phyloP scores from a whole-genome alignment of 2,329 filamentous ascomycete genomes.

The Aspergillus aculeatinus region DNA sequence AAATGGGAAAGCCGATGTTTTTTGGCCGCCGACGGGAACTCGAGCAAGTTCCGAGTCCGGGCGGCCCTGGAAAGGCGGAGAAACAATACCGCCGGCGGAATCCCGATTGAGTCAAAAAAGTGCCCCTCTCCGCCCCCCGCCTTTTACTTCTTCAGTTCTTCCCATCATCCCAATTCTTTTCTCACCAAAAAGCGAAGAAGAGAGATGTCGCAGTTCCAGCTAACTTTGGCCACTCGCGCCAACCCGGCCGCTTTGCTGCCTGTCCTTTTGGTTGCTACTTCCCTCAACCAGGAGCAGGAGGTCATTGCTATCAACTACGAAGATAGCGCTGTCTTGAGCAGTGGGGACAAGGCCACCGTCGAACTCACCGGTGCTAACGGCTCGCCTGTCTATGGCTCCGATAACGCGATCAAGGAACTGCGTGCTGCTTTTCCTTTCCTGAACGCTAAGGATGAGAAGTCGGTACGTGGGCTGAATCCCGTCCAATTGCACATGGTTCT shows the following conservation, averaged over 20 bases:
- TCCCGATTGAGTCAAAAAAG: constrained; percentile 16
- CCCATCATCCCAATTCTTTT: constrained; percentile 5
- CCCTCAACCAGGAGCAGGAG: constrained; percentile 39
- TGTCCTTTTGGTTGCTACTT: constrained; percentile 41
- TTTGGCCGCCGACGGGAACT: constrained; percentile 9
- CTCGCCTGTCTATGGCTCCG: constrained; percentile 32
- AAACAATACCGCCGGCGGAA: constrained; percentile 31
- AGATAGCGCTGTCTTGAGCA: constrained; percentile 35
- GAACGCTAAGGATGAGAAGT: constrained; percentile 37
- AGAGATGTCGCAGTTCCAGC: constrained; percentile 34
- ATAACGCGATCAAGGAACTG: constrained; percentile 35
- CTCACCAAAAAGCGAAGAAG: constrained; percentile 6
- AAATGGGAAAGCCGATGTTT: constrained; percentile 1
- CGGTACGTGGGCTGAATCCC: constrained; percentile 24
- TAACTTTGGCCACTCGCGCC: constrained; percentile 42
- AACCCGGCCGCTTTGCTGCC: constrained; percentile 44
- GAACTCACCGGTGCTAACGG: constrained; percentile 32
- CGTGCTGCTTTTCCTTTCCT: constrained; percentile 37
- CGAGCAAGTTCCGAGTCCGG: constrained; percentile 34
- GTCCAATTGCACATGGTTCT: neutral
- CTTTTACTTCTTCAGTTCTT: constrained; percentile 1
- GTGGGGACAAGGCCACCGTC: constrained; percentile 36
- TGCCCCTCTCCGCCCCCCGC: constrained; percentile 25
- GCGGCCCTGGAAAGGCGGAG: constrained; percentile 25
- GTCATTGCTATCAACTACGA: constrained; percentile 41